Evolutionary conservation across 495 filamentous ascomycete genomes (phyloP).

Genomic region (Penicillium samsonianum): DNA sequence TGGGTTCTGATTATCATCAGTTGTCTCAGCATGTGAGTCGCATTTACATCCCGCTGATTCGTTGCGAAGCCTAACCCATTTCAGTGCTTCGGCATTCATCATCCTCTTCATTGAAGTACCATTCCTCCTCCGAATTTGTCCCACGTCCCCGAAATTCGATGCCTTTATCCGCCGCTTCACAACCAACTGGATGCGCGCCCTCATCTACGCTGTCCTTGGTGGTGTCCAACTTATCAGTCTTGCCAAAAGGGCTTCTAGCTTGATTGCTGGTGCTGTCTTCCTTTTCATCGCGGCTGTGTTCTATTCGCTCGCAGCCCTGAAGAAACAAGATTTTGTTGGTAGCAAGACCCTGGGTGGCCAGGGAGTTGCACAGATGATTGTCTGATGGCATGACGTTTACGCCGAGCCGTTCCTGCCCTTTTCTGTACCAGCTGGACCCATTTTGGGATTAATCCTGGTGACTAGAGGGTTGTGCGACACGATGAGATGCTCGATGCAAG

Average conservation of each 20-base stretch:
- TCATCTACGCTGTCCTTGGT: constrained; percentile 80
- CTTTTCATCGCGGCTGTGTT: constrained; percentile 75
- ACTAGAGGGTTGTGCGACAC: constrained; percentile 12
- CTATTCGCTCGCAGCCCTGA: constrained; percentile 82
- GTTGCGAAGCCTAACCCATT: constrained; percentile 15
- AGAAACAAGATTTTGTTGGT: constrained; percentile 90
- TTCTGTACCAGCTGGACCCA: neutral
- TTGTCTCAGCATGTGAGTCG: constrained; percentile 75
- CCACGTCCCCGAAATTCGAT: constrained; percentile 88
- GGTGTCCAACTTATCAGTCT: constrained; percentile 81
- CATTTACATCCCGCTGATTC: neutral
- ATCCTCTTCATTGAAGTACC: constrained; percentile 97
- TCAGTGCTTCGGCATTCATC: constrained; percentile 74
- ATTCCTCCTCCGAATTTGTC: constrained; percentile 95
- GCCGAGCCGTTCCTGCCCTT: constrained; percentile 6
- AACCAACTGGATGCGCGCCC: constrained; percentile 97
- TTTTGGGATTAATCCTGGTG: constrained; percentile 6
- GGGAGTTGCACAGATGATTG: constrained; percentile 98
- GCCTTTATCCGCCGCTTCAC: constrained; percentile 87
- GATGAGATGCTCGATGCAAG: constrained; percentile 31
- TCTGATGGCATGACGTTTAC: constrained; percentile 49
- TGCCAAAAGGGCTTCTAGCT: constrained; percentile 54
- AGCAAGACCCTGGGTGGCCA: constrained; percentile 97
- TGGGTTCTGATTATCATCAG: constrained; percentile 75
- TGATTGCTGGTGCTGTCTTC: constrained; percentile 85